Base-by-base conservation (phyloP, 768 basidiomycete genomes). In the Lactarius akahatsu region DNA sequence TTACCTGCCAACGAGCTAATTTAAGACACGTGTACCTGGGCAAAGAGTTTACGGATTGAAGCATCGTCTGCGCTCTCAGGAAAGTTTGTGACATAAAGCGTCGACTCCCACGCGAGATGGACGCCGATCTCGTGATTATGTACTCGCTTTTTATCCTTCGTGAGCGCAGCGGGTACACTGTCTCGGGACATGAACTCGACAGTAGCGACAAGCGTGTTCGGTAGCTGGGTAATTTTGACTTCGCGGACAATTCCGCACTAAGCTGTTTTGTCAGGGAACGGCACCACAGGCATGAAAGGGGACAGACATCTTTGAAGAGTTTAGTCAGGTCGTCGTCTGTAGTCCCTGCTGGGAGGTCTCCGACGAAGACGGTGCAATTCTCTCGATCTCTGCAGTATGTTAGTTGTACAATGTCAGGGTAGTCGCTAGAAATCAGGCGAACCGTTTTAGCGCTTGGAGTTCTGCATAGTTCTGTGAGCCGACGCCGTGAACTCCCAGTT, bases 1-100 rank as follows among this genome's bases (percentile, higher is more conserved):
- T 52, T 30, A 40, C 69, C 41, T 62, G 59, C 1, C 47, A 54
- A 36, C 10, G 59, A 54, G 0, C 13, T 40, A 23, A 26, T 38
- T 40, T 50, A 54, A 50, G 56, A 11, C 9, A 30, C 2, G 34
- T 82, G 57, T 66, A 96, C 96, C 80, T 87, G 82, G 61, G 82
- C 84, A 74, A 99, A 97, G 15, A 97, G 75, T 54, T 86, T 78
- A 30, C 94, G 81, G 62, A 98, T 84, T 36, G 78, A 83, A 1
- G 79, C 78, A 75, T 98, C 96, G 72, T 97, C 94, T 16, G 84
- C 81, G 20, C 83, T 81, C 74, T 93, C 91, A 0, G 96, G 90
- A 78, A 98, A 98, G 78, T 98, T 99, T 20, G 97, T 96, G 60
- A 97, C 87, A 76, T 96, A 99, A 3, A 99, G 77, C 5, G 96